phyloP scores from a whole-genome alignment of 768 basidiomycete genomes.

The Pisolithus sp. region DNA sequence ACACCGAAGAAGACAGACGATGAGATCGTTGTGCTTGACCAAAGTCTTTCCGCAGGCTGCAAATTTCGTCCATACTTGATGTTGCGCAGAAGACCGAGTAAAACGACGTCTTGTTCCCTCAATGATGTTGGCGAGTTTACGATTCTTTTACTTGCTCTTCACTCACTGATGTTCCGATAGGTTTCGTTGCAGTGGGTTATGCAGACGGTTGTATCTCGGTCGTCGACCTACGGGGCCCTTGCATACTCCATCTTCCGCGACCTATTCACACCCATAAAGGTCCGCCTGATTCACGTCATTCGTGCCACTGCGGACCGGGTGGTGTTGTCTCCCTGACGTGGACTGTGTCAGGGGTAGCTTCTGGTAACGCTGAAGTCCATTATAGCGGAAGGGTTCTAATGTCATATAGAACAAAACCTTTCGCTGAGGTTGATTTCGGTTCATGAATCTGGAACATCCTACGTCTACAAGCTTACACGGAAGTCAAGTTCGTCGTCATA shows the following conservation, averaged over 20 bases:
- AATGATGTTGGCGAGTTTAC: slow-evolving; percentile 62
- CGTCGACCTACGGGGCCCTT: slow-evolving; percentile 71
- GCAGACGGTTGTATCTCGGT: slow-evolving; percentile 51
- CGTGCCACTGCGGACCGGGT: slow-evolving; percentile 34
- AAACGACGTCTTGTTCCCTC: slow-evolving; percentile 50
- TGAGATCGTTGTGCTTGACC: slow-evolving; percentile 51
- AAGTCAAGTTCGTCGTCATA: slow-evolving; percentile 32
- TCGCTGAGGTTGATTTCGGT: slow-evolving; percentile 58
- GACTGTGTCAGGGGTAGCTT: slow-evolving; percentile 52
- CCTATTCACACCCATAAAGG: slow-evolving; percentile 35
- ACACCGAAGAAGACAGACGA: slow-evolving; percentile 30
- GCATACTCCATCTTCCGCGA: slow-evolving; percentile 42
- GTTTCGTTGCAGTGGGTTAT: slow-evolving; percentile 74
- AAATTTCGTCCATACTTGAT: slow-evolving; percentile 59
- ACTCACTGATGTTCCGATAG: slow-evolving; percentile 30
- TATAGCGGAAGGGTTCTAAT: not conserved
- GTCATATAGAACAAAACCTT: slow-evolving; percentile 35
- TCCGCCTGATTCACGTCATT: slow-evolving; percentile 25
- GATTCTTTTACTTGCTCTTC: not conserved
- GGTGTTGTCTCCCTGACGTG: slow-evolving; percentile 54
- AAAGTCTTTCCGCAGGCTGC: slow-evolving; percentile 32
- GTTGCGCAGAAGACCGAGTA: slow-evolving; percentile 42
- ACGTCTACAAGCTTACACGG: slow-evolving; percentile 49
- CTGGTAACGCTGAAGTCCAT: slow-evolving; percentile 33
- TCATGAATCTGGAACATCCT: slow-evolving; percentile 49